These are phyloP conservation scores for Backusella sp. DNA, from an alignment of 192 early-diverging fungal species.

Conservation along the genomic window DNA sequence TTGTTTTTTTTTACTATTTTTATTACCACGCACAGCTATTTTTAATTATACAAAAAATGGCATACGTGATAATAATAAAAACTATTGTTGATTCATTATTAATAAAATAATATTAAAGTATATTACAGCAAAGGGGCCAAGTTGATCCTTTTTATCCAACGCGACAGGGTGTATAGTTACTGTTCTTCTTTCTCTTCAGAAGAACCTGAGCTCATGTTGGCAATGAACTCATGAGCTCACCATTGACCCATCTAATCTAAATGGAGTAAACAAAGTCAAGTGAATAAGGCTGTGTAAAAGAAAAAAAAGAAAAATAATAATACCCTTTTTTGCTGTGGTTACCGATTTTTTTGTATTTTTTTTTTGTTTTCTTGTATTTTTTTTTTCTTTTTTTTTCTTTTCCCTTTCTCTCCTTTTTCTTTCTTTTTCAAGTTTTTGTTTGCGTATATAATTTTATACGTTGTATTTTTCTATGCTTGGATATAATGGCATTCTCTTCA, in stretches of 20 bases:
- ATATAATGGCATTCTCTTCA: background rate
- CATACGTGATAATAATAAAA: background rate
- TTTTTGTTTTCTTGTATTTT: background rate
- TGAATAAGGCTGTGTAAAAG: background rate
- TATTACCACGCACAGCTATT: background rate
- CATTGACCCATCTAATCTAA: background rate
- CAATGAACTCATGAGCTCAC: background rate
- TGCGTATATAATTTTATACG: background rate
- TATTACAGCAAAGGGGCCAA: background rate
- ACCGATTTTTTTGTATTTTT: background rate
- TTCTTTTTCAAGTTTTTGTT: background rate
- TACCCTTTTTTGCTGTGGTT: background rate
- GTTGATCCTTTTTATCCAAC: background rate
- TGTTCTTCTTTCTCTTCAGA: background rate
- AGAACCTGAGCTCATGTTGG: background rate
- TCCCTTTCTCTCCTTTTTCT: background rate
- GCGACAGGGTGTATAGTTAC: background rate
- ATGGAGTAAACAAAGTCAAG: background rate
- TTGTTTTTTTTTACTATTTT: background rate
- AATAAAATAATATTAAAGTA: background rate
- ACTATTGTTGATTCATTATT: background rate
- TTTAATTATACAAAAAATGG: background rate
- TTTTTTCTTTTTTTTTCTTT: background rate
- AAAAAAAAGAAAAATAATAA: background rate
- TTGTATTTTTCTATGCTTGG: slow-evolving; percentile 1